Evolutionary conservation across 257 asterid species (phyloP), one percentile per base, ranked within the genome.

Genomic region (Petrea volubilis): DNA sequence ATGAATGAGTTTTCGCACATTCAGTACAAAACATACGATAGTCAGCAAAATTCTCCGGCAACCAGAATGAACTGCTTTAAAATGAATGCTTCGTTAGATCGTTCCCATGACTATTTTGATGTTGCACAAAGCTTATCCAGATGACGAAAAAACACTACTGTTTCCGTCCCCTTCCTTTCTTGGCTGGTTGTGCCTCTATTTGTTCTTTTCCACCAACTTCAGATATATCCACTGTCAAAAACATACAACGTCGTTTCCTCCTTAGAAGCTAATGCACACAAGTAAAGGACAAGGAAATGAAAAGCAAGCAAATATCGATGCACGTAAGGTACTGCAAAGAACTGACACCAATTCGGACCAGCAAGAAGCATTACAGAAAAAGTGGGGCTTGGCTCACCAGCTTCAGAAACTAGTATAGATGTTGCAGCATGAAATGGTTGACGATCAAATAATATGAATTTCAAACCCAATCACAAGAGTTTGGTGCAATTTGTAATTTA

Each of bases 111-210:
- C 72, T 29, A 25, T 27, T 55, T 41, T 25, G n/a, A 41, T 12
- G 38, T 57, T 46, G 70, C 11, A 60, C 11, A 2, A 71, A 63
- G 64, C 67, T 34, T 20, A 53, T 28, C 36, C 27, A 41, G 77
- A 65, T 59, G 55, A 17, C 21, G 57, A 40, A 43, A 68, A 55
- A 43, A 67, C 8, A 36, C 82, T 82, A 86, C 73, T 89, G 93
- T 60, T 89, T 89, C 80, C 96, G 73, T 60, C 93, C 91, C 85
- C 93, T 83, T 20, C 93, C 93, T 81, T 84, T 86, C 84, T 85
- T 85, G 75, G 87, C 70, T 63, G 88, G 86, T 64, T 79, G 89
- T 47, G 83, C 85, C 55, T 86, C 96, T 18, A 58, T 60, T 59
- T 86, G 91, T 74, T 86, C 93, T 82, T 85, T 89, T 59, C 91